Percentiles rank a stretch among this genome's conserved stretches.
These are phyloP conservation scores for Fusarium humuli DNA, from an alignment of 2,329 filamentous ascomycete genomes.

Conservation along the genomic window DNA sequence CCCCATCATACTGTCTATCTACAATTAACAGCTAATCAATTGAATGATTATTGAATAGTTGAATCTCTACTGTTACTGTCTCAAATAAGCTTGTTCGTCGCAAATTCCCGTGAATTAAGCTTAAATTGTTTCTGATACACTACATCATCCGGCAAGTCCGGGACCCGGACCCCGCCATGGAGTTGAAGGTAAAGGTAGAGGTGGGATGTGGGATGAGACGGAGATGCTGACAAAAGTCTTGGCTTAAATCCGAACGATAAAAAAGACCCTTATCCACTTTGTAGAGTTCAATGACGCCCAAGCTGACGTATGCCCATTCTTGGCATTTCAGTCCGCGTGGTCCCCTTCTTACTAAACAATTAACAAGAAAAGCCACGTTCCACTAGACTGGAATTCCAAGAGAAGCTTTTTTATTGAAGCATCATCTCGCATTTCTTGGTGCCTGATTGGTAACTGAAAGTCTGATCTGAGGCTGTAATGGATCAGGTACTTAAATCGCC, in stretches of 20 bases:
- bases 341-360: background rate
- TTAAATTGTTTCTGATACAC: constrained; percentile 9
- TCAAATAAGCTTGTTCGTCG: background rate
- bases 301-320: constrained; percentile 30
- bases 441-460: background rate
- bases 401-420: background rate
- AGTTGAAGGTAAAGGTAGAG: background rate
- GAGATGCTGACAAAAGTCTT: constrained; percentile 11
- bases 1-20: background rate
- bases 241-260: constrained; percentile 24
- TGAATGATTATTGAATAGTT: fast-evolving
- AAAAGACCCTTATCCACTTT: constrained; percentile 10
- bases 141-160: constrained; percentile 6
- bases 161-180: constrained; percentile 9
- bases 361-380: constrained; percentile 1
- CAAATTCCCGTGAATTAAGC: constrained; percentile 10
- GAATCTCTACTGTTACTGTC: background rate
- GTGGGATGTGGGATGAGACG: constrained; percentile 4
- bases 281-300: constrained; percentile 16
- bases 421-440: background rate
- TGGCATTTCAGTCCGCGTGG: constrained; percentile 14
- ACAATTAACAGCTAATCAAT: too few relatives aligned
- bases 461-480: background rate
- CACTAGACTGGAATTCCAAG: background rate
- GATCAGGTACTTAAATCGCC: background rate